phyloP scores from a whole-genome alignment of 192 early-diverging fungal genomes.

The Coemansia sp. region DNA sequence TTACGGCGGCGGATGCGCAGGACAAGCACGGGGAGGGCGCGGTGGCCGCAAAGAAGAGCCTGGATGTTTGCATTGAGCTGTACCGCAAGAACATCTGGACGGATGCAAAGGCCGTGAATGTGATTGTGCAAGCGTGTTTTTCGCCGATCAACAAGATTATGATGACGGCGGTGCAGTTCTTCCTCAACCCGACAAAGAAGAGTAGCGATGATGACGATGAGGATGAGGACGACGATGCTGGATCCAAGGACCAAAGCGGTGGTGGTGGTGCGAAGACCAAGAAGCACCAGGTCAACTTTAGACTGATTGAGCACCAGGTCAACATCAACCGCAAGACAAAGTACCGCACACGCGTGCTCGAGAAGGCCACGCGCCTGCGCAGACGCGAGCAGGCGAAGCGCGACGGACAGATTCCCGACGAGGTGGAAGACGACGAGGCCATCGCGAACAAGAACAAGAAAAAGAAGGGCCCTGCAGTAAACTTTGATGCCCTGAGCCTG shows the following conservation, averaged over 20 bases:
- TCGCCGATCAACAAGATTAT: slow-evolving; percentile 88
- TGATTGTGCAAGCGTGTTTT: slow-evolving; percentile 95
- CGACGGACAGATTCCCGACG: slow-evolving; percentile 44
- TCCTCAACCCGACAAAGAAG: slow-evolving; percentile 70
- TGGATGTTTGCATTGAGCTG: slow-evolving; percentile 96
- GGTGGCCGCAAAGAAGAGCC: slow-evolving; percentile 93
- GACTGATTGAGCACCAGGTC: slow-evolving; percentile 72
- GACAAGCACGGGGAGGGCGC: slow-evolving; percentile 68
- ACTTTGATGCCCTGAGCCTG: slow-evolving; percentile 92
- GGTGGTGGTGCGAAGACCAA: slow-evolving; percentile 8
- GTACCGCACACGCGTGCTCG: slow-evolving; percentile 69
- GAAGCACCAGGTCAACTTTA: slow-evolving; percentile 61
- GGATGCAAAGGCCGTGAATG: slow-evolving; percentile 98
- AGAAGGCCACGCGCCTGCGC: slow-evolving; percentile 61
- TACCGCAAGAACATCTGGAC: slow-evolving; percentile 98
- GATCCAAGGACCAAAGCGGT: slow-evolving; percentile 49
- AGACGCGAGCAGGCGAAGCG: slow-evolving; percentile 54
- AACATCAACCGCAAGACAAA: slow-evolving; percentile 87
- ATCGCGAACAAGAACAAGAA: slow-evolving; percentile 57
- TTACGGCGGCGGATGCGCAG: slow-evolving; percentile 66
- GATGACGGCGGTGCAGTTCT: slow-evolving; percentile 92
- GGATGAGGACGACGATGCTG: slow-evolving; percentile 57
- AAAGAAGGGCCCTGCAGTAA: slow-evolving; percentile 69
- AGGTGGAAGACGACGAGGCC: slow-evolving; percentile 22
- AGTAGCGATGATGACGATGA: slow-evolving; percentile 60